Conservation (phyloP, 139 green algal species). For the Tetratostichococcus sp. region DNA sequence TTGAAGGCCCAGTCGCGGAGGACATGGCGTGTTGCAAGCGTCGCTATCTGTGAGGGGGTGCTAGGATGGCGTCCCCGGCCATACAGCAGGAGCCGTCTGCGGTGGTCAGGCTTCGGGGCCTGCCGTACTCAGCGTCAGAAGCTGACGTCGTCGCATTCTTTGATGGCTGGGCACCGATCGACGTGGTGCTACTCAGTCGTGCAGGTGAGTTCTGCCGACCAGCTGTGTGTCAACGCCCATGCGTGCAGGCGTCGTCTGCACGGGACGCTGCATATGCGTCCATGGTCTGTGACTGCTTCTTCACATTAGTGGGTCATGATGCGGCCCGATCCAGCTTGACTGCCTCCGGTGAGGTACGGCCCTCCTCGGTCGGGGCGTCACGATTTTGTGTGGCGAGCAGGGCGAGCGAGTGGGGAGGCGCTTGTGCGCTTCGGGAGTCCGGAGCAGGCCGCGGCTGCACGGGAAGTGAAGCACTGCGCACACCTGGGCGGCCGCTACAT, state of each 20-base stretch:
- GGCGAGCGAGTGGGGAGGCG: constrained; percentile 66
- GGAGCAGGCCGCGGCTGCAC: constrained; percentile 41
- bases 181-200: constrained; percentile 25
- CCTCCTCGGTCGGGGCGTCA: background rate
- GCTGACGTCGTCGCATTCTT: constrained; percentile 56
- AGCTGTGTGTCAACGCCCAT: background rate
- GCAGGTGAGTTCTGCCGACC: constrained; percentile 12
- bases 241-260: background rate
- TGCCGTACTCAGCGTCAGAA: constrained; percentile 43
- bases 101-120: constrained; percentile 42
- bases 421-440: constrained; percentile 57
- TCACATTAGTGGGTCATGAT: no score
- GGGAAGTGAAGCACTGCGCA: constrained; percentile 57
- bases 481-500: constrained; percentile 81
- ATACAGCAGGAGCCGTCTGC: background rate
- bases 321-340: background rate
- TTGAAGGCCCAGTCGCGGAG: no score
- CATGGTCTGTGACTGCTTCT: no score
- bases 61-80: no score
- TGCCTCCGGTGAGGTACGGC: no score
- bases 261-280: no score
- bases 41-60: no score
- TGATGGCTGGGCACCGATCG: constrained; percentile 19
- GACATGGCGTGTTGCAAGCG: no score
- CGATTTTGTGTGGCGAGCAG: constrained; percentile 16